Evolutionary conservation across 2,329 filamentous ascomycete genomes (phyloP).

Genomic region (Microsporum canis): DNA sequence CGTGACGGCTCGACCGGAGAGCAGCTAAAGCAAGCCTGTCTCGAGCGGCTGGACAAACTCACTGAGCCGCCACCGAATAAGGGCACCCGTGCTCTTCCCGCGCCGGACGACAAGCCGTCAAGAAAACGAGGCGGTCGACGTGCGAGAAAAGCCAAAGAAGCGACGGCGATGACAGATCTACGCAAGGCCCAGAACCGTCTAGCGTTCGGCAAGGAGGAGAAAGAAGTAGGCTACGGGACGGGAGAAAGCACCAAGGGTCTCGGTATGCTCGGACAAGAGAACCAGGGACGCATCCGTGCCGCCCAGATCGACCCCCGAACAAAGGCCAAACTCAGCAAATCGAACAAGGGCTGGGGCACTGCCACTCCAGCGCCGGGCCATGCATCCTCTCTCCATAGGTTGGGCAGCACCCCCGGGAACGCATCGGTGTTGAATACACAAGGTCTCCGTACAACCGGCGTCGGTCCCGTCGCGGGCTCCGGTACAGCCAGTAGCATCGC

Average conservation of each 20-base stretch:
- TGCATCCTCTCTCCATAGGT: conserved; percentile 71
- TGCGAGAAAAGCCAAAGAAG: conserved; percentile 90
- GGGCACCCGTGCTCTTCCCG: conserved; percentile 72
- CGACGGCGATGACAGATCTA: conserved; percentile 90
- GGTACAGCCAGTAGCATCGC: conserved; percentile 80
- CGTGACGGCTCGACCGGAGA: conserved; percentile 74
- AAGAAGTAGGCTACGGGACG: conserved; percentile 79
- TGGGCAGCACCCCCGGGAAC: conserved; percentile 52
- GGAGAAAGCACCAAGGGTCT: conserved; percentile 77
- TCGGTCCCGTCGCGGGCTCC: conserved; percentile 55
- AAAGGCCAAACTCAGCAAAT: conserved; percentile 82
- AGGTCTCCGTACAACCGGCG: conserved; percentile 69
- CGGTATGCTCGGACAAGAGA: conserved; percentile 86
- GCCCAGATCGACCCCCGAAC: conserved; percentile 89
- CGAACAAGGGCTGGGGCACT: conserved; percentile 87
- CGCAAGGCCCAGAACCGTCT: conserved; percentile 93
- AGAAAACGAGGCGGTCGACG: conserved; percentile 83
- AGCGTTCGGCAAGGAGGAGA: conserved; percentile 91
- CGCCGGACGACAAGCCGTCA: conserved; percentile 88
- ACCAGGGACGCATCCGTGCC: conserved; percentile 78
- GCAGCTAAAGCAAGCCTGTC: conserved; percentile 67
- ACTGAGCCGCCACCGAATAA: conserved; percentile 87
- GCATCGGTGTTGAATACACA: conserved; percentile 49
- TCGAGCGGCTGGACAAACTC: conserved; percentile 81
- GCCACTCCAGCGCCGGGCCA: conserved; percentile 48